These are phyloP conservation scores for Cyclostephanos tholiformis DNA, from an alignment of 108 stramenopile genomes.

Conservation along the genomic window DNA sequence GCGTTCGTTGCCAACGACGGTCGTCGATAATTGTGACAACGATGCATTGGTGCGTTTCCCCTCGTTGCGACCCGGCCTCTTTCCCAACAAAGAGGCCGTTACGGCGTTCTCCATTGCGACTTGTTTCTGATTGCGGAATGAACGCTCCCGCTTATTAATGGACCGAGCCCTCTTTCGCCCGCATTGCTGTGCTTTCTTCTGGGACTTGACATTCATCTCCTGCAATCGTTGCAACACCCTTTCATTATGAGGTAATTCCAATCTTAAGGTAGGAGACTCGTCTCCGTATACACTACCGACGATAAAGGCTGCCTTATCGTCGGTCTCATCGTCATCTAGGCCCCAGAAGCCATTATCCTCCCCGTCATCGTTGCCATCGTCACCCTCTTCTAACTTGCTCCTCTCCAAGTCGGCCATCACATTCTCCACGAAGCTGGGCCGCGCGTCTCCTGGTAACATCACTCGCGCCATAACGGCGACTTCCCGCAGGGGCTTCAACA, in stretches of 20 bases:
- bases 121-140: constrained; percentile 70
- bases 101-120: constrained; percentile 49
- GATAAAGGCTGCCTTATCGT: background rate
- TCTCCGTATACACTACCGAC: constrained; percentile 26
- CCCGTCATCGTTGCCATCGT: constrained; percentile 13
- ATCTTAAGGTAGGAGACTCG: constrained; percentile 1
- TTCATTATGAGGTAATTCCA: constrained; percentile 18
- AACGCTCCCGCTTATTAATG: constrained; percentile 61
- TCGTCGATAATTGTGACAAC: constrained; percentile 1
- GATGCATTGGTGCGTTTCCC: constrained; percentile 4
- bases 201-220: constrained; percentile 57
- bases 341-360: constrained; percentile 16
- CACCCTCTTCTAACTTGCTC: constrained; percentile 20
- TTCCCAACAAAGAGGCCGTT: constrained; percentile 38
- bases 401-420: constrained; percentile 62
- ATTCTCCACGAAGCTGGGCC: constrained; percentile 68
- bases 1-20: constrained; percentile 41
- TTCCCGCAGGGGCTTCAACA: constrained; percentile 79
- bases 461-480: constrained; percentile 85
- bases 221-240: constrained; percentile 48
- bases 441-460: constrained; percentile 79
- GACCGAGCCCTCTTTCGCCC: constrained; percentile 76
- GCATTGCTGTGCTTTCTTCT: constrained; percentile 76
- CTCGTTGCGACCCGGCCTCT: constrained; percentile 8
- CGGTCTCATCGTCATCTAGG: background rate